Evolutionary conservation across 768 basidiomycete species (phyloP), one percentile per base, ranked within the genome.

Genomic region (Suillus fuscotomentosus): DNA sequence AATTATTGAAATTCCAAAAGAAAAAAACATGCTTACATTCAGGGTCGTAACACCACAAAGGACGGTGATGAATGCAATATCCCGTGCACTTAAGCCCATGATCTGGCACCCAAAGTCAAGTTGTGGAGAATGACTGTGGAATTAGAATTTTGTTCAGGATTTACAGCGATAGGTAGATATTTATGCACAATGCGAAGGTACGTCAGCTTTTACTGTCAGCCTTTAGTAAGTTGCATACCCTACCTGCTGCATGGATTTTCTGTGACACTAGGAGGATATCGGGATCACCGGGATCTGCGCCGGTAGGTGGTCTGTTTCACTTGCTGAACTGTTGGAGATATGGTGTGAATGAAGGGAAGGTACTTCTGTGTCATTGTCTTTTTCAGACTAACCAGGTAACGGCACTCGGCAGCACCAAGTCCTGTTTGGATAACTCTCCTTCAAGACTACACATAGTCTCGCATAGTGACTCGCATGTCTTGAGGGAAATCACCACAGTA

Each of bases 21-120:
- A 38, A 51, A 27, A 24, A 1, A 34, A 6, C 24, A 63, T 31
- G 14, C 56, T 9, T 55, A 72, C 72, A 61, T 70, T 73, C 20
- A 73, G 66, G 47, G 71, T 73, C 2, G 71, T 73, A 3, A 73
- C 72, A 22, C 72, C 72, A 54, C 66, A 73, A 39, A 71, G 65
- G 27, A 68, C 68, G 3, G 67, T 24, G 17, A 72, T 67, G 31
- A 72, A 59, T 24, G 65, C 63, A 20, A 70, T 42, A 41, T 72
- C 71, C 27, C 50, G 67, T 15, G 55, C 36, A 36, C 43, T 61
- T 43, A 61, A 45, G 36, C 34, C 42, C 60, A 61, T 61, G 17
- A 53, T 53, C 31, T 51, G 4, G 50, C 27, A 51, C 15, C 31
- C 15, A 2, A 34, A 31, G 31, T 51, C 27, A 34, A 53, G 10